Conservation (phyloP, 768 basidiomycete genomes). For the Calocybe cyanea region DNA sequence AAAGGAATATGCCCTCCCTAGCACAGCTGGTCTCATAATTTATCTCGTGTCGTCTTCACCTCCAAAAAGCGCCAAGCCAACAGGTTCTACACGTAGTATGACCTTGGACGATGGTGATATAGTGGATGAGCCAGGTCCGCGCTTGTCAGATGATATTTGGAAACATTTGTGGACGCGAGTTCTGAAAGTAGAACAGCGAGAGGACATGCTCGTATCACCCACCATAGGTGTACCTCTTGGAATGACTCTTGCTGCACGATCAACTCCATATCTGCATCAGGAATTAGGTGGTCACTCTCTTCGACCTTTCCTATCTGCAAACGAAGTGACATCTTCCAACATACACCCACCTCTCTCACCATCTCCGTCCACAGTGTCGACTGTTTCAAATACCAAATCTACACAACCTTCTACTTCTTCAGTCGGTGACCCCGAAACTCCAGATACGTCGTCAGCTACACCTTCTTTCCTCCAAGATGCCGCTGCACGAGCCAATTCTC, state of each 20-base stretch:
- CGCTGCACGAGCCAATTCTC: conserved; percentile 39
- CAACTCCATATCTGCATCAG: conserved; percentile 38
- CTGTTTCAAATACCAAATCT: conserved; percentile 48
- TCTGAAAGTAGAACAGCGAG: conserved; percentile 52
- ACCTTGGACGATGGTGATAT: conserved; percentile 23
- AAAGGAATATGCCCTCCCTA: conserved; percentile 89
- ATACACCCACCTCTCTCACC: conserved; percentile 36
- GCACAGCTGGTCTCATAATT: conserved; percentile 75
- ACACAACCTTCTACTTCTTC: conserved; percentile 44
- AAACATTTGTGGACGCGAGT: conserved; percentile 79
- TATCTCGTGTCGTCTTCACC: conserved; percentile 56
- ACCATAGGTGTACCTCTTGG: conserved; percentile 34
- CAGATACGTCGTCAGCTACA: conserved; percentile 44
- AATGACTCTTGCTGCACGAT: conserved; percentile 36
- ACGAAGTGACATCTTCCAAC: conserved; percentile 32
- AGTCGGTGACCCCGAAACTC: conserved; percentile 45
- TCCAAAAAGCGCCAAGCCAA: not conserved
- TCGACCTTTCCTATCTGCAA: conserved; percentile 43
- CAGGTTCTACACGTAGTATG: conserved; percentile 8
- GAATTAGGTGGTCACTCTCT: conserved; percentile 27
- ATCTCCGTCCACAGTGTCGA: conserved; percentile 53
- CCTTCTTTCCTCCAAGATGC: conserved; percentile 26
- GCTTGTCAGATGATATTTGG: conserved; percentile 87
- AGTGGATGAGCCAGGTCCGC: conserved; percentile 64
- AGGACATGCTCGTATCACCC: conserved; percentile 35